phyloP scores from a whole-genome alignment of 2,329 filamentous ascomycete genomes.

The Tolypocladium amazonense region DNA sequence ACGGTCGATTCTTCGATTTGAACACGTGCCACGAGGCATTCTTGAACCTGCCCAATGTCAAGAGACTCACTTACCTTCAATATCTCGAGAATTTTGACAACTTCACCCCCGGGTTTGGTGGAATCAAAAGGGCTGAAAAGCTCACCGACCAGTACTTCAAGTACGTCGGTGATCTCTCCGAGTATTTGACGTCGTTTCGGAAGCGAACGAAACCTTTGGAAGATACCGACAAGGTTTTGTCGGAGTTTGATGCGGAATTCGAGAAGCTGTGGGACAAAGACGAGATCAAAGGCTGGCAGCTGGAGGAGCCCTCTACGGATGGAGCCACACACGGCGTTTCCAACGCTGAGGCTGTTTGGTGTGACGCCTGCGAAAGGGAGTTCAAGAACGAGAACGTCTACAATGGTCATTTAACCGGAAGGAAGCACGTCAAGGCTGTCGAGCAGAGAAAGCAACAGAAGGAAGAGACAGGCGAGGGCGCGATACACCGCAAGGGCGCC shows the following conservation, averaged over 20 bases:
- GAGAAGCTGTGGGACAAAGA: slow-evolving; percentile 72
- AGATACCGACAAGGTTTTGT: slow-evolving; percentile 69
- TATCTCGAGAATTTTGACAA: slow-evolving; percentile 87
- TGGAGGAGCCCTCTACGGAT: slow-evolving; percentile 33
- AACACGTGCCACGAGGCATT: slow-evolving; percentile 77
- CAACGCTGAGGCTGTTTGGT: slow-evolving; percentile 65
- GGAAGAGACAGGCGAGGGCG: slow-evolving; percentile 22
- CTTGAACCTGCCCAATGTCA: slow-evolving; percentile 78
- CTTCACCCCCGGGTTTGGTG: slow-evolving; percentile 64
- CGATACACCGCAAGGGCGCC: slow-evolving; percentile 14
- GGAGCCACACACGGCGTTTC: slow-evolving; percentile 15
- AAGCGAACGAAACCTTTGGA: slow-evolving; percentile 76
- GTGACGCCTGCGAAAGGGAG: slow-evolving; percentile 82
- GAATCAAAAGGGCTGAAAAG: slow-evolving; percentile 72
- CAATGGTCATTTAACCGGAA: slow-evolving; percentile 76
- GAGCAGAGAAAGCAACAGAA: slow-evolving; percentile 47
- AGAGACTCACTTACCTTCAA: slow-evolving; percentile 80
- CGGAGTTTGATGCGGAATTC: slow-evolving; percentile 73
- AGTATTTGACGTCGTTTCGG: slow-evolving; percentile 84
- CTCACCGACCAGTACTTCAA: slow-evolving; percentile 86
- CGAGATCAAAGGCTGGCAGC: slow-evolving; percentile 68
- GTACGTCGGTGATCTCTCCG: slow-evolving; percentile 70
- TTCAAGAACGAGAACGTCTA: slow-evolving; percentile 96
- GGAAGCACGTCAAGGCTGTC: slow-evolving; percentile 84
- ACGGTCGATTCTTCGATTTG: slow-evolving; percentile 85